Base-by-base conservation (phyloP, 78 protist species). In the Planoprotostelium fungivorum region DNA sequence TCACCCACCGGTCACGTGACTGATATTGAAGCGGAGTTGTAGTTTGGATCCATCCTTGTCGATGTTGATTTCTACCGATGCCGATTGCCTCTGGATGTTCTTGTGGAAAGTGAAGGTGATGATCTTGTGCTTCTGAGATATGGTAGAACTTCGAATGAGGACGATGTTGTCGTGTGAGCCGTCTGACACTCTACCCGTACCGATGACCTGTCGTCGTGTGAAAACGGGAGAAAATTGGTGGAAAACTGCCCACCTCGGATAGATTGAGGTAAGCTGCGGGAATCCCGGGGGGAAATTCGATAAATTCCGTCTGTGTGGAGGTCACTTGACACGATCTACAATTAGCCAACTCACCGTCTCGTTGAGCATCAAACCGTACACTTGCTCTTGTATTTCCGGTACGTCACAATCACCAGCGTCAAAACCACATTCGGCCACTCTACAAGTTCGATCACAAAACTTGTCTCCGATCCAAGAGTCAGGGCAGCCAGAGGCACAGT, bases 401-500 rank as follows among this genome's bases (percentile, higher is more conserved):
- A 37, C 35, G n/a, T 96, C 96, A 89, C 99, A 97, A 84, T 97
- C 99, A 36, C 97, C 97, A 0, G 95, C 99, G 86, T 97, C 99
- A 86, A 37, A 96, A 0, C 96, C 98, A 91, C 98, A 96, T 25
- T 90, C 97, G 31, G 35, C 35, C 37, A 87, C 91, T 87, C 94
- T 95, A 92, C 99, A 97, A 37, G 91, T 87, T 34, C 91, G 0
- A 86, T 98, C 99, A 85, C 99, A 98, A 88, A 92, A 97, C 29
- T 88, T 91, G 84, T 98, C 99, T 31, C 97, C 98, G 23, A 98
- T 31, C 99, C 99, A 98, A 23, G 90, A 35, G 88, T 95, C 96
- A 29, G 98, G 96, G 87, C 99, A 98, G 1, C 98, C 96, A 0
- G 90, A 16, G 0, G 94, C 84, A 89, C 98, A 97, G 63, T 85